A percentile compares a stretch with the other conserved stretches of the same genome.
These are phyloP conservation scores for Leccinum variicolor DNA, from an alignment of 768 basidiomycete genomes.

Conservation along the genomic window DNA sequence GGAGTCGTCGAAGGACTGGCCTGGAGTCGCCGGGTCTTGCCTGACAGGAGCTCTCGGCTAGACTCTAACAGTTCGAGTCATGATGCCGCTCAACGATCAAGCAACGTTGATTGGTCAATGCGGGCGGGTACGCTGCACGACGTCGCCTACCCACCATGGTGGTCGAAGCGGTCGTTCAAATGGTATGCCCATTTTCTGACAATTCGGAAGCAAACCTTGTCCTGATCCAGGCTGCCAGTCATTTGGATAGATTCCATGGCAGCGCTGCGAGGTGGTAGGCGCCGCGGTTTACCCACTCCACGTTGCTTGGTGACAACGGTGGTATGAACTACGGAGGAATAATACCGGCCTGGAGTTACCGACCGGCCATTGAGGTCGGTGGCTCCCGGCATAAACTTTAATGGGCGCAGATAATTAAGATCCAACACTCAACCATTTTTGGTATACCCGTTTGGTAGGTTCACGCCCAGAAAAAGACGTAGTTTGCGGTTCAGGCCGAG, in stretches of 20 bases:
- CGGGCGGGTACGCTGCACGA: neutral
- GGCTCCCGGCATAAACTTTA: neutral
- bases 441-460: neutral
- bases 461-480: neutral
- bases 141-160: neutral
- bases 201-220: neutral
- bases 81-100: neutral
- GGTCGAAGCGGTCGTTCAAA: neutral
- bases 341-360: slow-evolving; percentile 2
- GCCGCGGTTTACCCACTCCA: neutral
- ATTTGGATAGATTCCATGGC: neutral
- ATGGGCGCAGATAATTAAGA: neutral
- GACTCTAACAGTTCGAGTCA: neutral
- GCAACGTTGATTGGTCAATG: neutral
- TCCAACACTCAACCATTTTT: slow-evolving; percentile 1
- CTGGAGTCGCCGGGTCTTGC: neutral
- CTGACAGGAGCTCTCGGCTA: neutral
- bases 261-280: neutral
- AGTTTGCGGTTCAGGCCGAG: slow-evolving; percentile 3
- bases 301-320: slow-evolving; percentile 11
- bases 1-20: neutral
- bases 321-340: slow-evolving; percentile 13
- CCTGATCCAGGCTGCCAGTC: neutral
- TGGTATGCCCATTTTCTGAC: neutral
- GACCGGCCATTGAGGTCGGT: neutral